These are phyloP conservation scores for Solanum appendiculatum DNA, from an alignment of 257 asterid species.

Conservation along the genomic window DNA sequence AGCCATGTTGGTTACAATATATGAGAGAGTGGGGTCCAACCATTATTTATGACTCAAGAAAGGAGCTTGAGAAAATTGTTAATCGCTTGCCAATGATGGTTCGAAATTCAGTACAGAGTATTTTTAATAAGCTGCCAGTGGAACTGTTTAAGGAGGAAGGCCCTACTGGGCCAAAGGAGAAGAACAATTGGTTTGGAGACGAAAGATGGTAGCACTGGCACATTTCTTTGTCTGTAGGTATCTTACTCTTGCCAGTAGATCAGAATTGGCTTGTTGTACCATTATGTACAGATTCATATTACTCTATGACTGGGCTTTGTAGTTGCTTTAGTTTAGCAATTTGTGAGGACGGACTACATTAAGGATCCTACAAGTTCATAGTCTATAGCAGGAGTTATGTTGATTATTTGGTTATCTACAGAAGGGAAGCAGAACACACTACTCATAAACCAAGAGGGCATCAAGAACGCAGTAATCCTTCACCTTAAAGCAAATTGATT, in stretches of 20 bases:
- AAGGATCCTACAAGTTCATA: background rate
- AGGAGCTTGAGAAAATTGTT: slow-evolving; percentile 46
- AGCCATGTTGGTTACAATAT: slow-evolving; percentile 72
- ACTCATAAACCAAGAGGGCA: background rate
- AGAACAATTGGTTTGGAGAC: slow-evolving; percentile 93
- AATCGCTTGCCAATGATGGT: slow-evolving; percentile 41
- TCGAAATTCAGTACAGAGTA: slow-evolving; percentile 27
- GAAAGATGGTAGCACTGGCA: slow-evolving; percentile 65
- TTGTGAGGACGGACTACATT: background rate
- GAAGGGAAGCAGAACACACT: background rate
- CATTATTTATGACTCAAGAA: slow-evolving; percentile 56
- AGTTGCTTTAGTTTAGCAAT: background rate
- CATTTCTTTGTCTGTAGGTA: background rate
- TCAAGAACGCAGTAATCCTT: background rate
- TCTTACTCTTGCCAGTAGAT: background rate
- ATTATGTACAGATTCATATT: background rate
- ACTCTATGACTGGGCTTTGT: background rate
- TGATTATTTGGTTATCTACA: background rate
- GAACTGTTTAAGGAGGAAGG: slow-evolving; percentile 89
- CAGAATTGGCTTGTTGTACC: background rate
- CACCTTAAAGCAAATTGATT: background rate
- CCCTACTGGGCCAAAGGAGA: slow-evolving; percentile 96
- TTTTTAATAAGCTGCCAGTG: slow-evolving; percentile 51
- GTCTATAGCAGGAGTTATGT: background rate
- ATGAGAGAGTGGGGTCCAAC: slow-evolving; percentile 95